Conservation (phyloP, 2,329 filamentous ascomycete genomes). For the Berkeleyomyces rouxiae region DNA sequence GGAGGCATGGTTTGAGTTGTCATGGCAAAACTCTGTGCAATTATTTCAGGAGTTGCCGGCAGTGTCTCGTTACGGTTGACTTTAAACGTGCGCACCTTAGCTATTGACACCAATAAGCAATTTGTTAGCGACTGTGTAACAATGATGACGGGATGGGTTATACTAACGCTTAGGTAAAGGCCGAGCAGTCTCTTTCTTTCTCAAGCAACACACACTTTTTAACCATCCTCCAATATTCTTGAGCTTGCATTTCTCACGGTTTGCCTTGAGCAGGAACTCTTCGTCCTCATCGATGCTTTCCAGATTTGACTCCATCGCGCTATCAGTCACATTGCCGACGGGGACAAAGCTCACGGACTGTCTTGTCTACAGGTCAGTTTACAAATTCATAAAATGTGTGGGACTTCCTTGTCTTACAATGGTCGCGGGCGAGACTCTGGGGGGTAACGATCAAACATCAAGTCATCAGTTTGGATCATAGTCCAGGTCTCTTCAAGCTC, state of each 20-base stretch:
- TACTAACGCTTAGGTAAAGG: conserved; percentile 9
- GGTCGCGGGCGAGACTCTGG: conserved; percentile 12
- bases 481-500: conserved; percentile 14
- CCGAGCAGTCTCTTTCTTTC: background rate
- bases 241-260: background rate
- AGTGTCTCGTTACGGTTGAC: conserved; percentile 5
- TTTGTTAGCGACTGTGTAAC: background rate
- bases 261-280: conserved; percentile 5
- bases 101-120: background rate
- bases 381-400: background rate
- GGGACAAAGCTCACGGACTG: conserved; percentile 10
- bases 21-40: conserved; percentile 6
- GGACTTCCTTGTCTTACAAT: conserved; percentile 6
- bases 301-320: conserved; percentile 5
- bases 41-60: conserved; percentile 2
- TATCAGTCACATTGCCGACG: background rate
- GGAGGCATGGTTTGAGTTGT: conserved; percentile 3
- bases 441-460: conserved; percentile 12
- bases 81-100: conserved; percentile 9
- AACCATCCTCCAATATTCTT: conserved; percentile 5
- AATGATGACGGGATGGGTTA: background rate
- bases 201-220: conserved; percentile 9
- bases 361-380: background rate
- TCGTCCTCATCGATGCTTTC: conserved; percentile 11
- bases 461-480: conserved; percentile 13